These are phyloP conservation scores for Sporothrix inflata DNA, from an alignment of 2,329 filamentous ascomycete genomes.

Conservation along the genomic window DNA sequence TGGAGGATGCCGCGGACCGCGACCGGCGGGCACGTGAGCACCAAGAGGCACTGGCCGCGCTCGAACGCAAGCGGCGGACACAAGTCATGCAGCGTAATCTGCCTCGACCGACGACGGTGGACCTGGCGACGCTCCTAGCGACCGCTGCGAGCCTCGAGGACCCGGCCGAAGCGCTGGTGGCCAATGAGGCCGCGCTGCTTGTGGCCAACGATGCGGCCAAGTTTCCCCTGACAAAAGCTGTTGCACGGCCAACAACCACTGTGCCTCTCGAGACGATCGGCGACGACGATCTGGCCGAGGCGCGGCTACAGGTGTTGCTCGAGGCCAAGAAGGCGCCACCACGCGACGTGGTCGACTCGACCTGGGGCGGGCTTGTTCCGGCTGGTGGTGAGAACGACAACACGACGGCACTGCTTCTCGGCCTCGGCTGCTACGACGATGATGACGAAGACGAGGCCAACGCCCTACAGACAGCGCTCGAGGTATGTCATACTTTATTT, in stretches of 20 bases:
- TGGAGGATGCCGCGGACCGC: constrained; percentile 68
- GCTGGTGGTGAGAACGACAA: constrained; percentile 35
- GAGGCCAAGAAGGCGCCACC: constrained; percentile 63
- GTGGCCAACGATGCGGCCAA: constrained; percentile 80
- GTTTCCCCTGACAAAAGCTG: constrained; percentile 68
- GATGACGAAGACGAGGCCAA: constrained; percentile 60
- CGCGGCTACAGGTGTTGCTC: constrained; percentile 74
- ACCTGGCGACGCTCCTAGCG: constrained; percentile 69
- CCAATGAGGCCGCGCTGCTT: constrained; percentile 75
- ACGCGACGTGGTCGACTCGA: constrained; percentile 55
- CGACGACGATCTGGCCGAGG: constrained; percentile 73
- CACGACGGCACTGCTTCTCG: constrained; percentile 67
- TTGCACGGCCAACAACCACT: constrained; percentile 60
- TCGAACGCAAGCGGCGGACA: constrained; percentile 80
- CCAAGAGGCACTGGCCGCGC: constrained; percentile 66
- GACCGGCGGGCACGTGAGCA: constrained; percentile 78
- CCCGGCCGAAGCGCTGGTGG: constrained; percentile 69
- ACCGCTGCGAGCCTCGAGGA: constrained; percentile 64
- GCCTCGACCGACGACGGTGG: constrained; percentile 74
- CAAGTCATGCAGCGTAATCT: constrained; percentile 88
- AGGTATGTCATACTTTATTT: constrained; percentile 50
- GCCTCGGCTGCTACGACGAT: constrained; percentile 79
- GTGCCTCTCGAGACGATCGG: constrained; percentile 66
- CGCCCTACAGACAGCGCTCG: constrained; percentile 71
- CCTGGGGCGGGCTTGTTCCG: constrained; percentile 49